phyloP scores from a whole-genome alignment of 345 rosid species.

The Viola odorata region DNA sequence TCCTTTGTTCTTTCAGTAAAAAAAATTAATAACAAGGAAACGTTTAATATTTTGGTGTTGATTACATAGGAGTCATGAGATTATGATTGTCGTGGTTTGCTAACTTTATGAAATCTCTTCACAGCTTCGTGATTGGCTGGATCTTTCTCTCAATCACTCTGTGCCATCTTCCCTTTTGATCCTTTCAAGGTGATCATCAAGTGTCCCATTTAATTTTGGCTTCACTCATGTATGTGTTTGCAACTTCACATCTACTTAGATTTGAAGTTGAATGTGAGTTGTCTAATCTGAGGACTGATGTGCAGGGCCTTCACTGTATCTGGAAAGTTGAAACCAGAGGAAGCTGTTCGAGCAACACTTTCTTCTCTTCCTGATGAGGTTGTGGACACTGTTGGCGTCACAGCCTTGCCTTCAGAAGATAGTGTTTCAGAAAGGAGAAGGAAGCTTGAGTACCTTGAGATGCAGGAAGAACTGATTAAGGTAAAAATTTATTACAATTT shows the following conservation, averaged over 20 bases:
- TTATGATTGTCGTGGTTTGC: conserved; percentile 1
- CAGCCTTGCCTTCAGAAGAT: conserved; percentile 88
- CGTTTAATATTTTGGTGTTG: no score
- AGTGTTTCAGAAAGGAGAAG: conserved; percentile 85
- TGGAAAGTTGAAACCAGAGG: conserved; percentile 79
- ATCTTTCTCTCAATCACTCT: conserved; percentile 79
- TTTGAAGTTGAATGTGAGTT: no score
- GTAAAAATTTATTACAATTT: conserved; percentile 28
- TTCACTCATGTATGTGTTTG: conserved; percentile 4
- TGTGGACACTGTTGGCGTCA: conserved; percentile 87
- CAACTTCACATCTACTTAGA: no score
- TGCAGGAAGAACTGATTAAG: conserved; percentile 95
- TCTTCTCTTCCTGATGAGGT: conserved; percentile 96
- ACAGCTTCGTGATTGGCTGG: conserved; percentile 87
- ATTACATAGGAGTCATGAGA: no score
- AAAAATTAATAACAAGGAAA: no score
- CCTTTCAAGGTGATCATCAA: conserved; percentile 51
- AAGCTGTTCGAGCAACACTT: conserved; percentile 82
- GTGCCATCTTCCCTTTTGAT: conserved; percentile 85
- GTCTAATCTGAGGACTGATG: conserved; percentile 1
- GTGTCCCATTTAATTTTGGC: not conserved
- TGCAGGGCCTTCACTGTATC: conserved; percentile 79
- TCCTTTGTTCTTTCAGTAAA: no score
- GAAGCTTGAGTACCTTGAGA: conserved; percentile 81
- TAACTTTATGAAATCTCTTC: conserved; percentile 11